A percentile compares a stretch with the other conserved stretches of the same genome.
These are phyloP conservation scores for Spathaspora boniae DNA, from an alignment of 805 yeast genomes.

Conservation along the genomic window DNA sequence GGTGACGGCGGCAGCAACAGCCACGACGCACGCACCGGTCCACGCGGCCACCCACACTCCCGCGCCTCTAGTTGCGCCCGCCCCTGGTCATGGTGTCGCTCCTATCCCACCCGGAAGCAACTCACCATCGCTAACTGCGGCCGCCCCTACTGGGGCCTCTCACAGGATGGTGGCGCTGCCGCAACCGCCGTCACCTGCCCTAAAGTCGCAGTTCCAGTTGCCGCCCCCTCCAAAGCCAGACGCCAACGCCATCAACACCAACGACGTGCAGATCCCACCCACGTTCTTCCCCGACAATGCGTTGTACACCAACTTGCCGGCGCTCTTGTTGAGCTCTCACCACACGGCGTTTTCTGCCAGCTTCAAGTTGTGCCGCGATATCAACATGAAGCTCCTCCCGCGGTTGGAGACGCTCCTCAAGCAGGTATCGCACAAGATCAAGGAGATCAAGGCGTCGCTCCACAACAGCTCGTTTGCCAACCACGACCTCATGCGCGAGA, in stretches of 20 bases:
- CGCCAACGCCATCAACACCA: conserved; percentile 4
- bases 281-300: conserved; percentile 17
- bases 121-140: conserved; percentile 1
- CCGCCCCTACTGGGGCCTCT: conserved; percentile 2
- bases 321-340: conserved; percentile 34
- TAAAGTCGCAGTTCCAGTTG: conserved; percentile 2
- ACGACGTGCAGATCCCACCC: conserved; percentile 19
- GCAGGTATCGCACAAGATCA: conserved; percentile 35
- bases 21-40: not conserved
- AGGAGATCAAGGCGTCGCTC: conserved; percentile 38
- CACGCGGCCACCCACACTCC: too few relatives aligned
- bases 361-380: conserved; percentile 28
- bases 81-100: not conserved
- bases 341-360: conserved; percentile 23
- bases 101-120: conserved; percentile 3
- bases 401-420: conserved; percentile 32
- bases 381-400: conserved; percentile 31
- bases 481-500: conserved; percentile 33
- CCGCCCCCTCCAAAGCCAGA: not conserved
- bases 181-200: conserved; percentile 3
- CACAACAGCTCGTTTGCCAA: conserved; percentile 42
- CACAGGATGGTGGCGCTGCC: too few relatives aligned
- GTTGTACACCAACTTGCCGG: conserved; percentile 26
- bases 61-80: conserved; percentile 2
- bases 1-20: not conserved